Evolutionary conservation across 2,329 filamentous ascomycete species (phyloP), one percentile per base, ranked within the genome.

Genomic region (Cordyceps cateniannulata): DNA sequence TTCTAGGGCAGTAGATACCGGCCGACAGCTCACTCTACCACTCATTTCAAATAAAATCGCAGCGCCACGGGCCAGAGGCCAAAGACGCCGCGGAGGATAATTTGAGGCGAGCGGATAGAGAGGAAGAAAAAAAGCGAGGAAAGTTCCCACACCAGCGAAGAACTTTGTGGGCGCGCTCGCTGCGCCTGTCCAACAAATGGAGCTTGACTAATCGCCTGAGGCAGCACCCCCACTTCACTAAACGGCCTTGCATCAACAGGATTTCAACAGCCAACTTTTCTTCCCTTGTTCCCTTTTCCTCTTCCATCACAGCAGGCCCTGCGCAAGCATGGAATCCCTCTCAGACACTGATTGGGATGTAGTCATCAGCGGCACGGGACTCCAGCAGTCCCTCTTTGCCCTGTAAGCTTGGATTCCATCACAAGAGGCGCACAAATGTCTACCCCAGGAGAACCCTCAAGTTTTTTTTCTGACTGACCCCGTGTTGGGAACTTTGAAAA

Each of bases 1-100:
- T 84, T 91, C 88, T 82, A 89, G 86, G 86, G 88, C 86, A 90
- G 88, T 87, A 91, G 88, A 91, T 91, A 91, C 88, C 87, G 86
- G 86, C 85, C 81, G 87, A 84, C 74, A 70, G 68, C 68, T 84
- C 74, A 67, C 76, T 89, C 85, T 89, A 73, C 81, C 86, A 83
- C 85, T 80, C 82, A 79, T 76, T 76, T 73, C 64, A 67, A 66
- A 73, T 75, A 73, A 73, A 74, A 69, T 72, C 75, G 79, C 84
- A 83, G 76, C 84, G 82, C 83, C 83, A 83, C 68, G 64, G 66
- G 66, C 68, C 58, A 48, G 22, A 42, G 53, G 53, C 48, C 38
- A 7, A 53, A 60, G 61, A 60, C 61, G 61, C n/a, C 47, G 40
- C 61, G 57, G 58, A 47, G 62, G 59, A 63, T 64, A 65, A 65